These are phyloP conservation scores for Xylariales sp. DNA, from an alignment of 2,329 filamentous ascomycete species.

Conservation along the genomic window DNA sequence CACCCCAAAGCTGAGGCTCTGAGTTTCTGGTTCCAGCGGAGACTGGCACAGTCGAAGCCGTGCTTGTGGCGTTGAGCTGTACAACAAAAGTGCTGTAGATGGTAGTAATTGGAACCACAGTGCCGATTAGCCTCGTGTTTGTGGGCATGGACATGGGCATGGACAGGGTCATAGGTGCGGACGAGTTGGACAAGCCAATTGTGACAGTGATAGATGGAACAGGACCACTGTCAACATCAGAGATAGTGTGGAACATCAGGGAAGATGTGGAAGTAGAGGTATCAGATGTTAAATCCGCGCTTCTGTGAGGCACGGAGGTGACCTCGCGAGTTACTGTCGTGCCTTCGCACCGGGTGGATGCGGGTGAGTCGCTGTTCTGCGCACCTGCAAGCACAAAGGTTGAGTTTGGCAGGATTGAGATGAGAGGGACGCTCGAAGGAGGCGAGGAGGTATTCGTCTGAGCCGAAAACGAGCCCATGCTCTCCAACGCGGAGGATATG, in stretches of 20 bases:
- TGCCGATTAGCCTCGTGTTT: constrained; percentile 1
- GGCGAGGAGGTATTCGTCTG: neutral
- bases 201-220: neutral
- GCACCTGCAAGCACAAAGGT: neutral
- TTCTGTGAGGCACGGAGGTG: too few relatives aligned
- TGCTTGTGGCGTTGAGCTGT: constrained; percentile 1
- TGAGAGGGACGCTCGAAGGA: neutral
- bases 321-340: too few relatives aligned
- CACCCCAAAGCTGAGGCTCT: neutral
- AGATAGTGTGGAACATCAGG: constrained; percentile 4
- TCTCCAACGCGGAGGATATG: neutral
- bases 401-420: constrained; percentile 2
- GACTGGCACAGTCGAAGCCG: neutral
- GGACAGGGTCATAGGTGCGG: neutral
- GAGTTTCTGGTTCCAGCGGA: constrained; percentile 1
- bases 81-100: constrained; percentile 3
- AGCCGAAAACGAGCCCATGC: neutral
- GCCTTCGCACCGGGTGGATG: too few relatives aligned
- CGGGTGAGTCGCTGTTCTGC: too few relatives aligned
- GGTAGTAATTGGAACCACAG: neutral
- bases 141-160: neutral
- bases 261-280: neutral
- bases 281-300: too few relatives aligned
- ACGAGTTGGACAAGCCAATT: neutral
- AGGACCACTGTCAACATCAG: neutral